phyloP scores from a whole-genome alignment of 768 basidiomycete genomes.

The Mycena galericulata region DNA sequence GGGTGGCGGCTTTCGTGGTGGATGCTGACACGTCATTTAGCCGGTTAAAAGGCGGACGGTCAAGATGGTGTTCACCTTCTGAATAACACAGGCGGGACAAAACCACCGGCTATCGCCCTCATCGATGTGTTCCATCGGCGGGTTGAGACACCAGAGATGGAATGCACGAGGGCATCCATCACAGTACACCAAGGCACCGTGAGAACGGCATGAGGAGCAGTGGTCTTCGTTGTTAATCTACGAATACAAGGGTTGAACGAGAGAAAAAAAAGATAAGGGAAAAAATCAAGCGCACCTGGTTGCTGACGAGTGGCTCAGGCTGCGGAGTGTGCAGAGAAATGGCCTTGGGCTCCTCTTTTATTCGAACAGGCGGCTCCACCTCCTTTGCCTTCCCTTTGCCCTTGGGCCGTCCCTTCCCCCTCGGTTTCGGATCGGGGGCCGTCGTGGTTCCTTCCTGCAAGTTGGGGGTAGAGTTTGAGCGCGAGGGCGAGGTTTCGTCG shows the following conservation, averaged over 20 bases:
- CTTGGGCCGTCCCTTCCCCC: constrained; percentile 47
- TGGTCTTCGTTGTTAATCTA: constrained; percentile 80
- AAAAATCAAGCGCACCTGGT: constrained; percentile 50
- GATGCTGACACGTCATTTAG: constrained; percentile 61
- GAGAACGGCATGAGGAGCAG: constrained; percentile 85
- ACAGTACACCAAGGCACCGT: constrained; percentile 92
- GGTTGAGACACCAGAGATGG: constrained; percentile 96
- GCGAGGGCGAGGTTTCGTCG: constrained; percentile 70
- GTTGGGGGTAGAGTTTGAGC: constrained; percentile 69
- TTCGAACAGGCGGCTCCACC: constrained; percentile 54
- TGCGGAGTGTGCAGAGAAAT: constrained; percentile 51
- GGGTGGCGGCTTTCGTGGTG: constrained; percentile 72
- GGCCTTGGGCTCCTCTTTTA: constrained; percentile 66
- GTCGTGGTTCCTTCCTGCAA: constrained; percentile 47
- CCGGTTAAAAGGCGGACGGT: constrained; percentile 27
- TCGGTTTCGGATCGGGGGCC: constrained; percentile 46
- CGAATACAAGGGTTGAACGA: constrained; percentile 26
- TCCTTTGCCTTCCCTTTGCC: constrained; percentile 67
- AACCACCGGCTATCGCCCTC: constrained; percentile 89
- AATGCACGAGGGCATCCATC: constrained; percentile 97
- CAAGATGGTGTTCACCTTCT: constrained; percentile 63
- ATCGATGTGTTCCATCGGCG: constrained; percentile 90
- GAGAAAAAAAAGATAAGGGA: constrained; percentile 14
- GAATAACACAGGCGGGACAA: constrained; percentile 77
- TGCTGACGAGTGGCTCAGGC: constrained; percentile 54